Evolutionary conservation across 805 yeast species (phyloP).

Genomic region (Starmerella sirachaensis): DNA sequence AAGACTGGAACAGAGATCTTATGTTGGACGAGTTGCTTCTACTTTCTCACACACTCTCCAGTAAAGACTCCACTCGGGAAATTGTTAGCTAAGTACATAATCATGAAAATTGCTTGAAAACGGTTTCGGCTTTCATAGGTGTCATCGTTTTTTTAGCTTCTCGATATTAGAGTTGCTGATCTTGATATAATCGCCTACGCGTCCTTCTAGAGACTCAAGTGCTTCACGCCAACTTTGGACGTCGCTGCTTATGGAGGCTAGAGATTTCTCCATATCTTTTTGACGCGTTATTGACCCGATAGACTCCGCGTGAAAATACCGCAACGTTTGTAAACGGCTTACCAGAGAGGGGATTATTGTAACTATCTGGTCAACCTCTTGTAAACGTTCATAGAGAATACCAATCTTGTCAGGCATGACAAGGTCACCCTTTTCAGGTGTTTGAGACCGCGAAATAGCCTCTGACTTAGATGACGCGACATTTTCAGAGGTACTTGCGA

Average conservation of each 20-base stretch:
- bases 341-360: conserved; percentile 6
- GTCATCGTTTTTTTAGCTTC: neutral
- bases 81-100: too few species aligned
- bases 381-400: conserved; percentile 5
- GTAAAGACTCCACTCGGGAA: too few species aligned
- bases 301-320: conserved; percentile 6
- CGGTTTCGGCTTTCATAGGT: too few species aligned
- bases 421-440: neutral
- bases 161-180: conserved; percentile 3
- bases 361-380: conserved; percentile 2
- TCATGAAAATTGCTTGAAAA: too few species aligned
- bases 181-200: neutral
- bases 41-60: too few species aligned
- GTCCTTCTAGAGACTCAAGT: conserved; percentile 1
- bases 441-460: too few species aligned
- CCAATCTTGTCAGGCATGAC: neutral
- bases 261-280: neutral
- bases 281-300: neutral
- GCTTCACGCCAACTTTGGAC: conserved; percentile 6
- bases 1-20: conserved; percentile 37
- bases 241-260: conserved; percentile 1
- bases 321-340: conserved; percentile 12
- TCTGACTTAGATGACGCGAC: too few species aligned
- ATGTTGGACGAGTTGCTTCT: conserved; percentile 21
- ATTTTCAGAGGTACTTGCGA: too few species aligned